Percentiles rank a stretch among this genome's conserved stretches.
Evolutionary conservation across 2,329 filamentous ascomycete genomes (phyloP).

Genomic region (Diatrype stigma): DNA sequence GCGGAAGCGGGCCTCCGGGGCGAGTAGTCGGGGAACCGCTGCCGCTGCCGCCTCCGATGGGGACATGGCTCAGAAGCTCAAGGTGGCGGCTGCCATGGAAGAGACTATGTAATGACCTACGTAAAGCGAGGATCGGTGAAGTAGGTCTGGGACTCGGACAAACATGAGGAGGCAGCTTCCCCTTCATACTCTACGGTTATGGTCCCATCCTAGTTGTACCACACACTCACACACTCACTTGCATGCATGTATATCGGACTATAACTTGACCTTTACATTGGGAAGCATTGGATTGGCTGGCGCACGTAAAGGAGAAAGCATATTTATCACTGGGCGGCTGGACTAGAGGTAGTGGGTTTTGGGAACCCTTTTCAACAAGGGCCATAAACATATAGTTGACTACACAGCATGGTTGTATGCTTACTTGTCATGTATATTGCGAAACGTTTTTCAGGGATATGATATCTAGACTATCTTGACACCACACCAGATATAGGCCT

Average conservation of each 20-base stretch:
- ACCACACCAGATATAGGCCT: too few relatives aligned
- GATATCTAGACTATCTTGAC: too few relatives aligned
- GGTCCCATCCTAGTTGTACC: too few relatives aligned
- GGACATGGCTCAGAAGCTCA: slow-evolving; percentile 1
- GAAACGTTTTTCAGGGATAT: too few relatives aligned
- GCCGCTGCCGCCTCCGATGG: background rate
- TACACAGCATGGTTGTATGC: too few relatives aligned
- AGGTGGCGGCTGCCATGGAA: slow-evolving; percentile 6
- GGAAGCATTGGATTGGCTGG: background rate
- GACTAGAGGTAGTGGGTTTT: too few relatives aligned
- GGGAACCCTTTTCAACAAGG: background rate
- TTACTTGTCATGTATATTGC: too few relatives aligned
- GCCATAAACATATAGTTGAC: too few relatives aligned
- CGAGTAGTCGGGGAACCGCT: slow-evolving; percentile 28
- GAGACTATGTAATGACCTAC: background rate
- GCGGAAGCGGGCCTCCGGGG: slow-evolving; percentile 65
- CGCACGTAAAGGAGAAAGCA: background rate
- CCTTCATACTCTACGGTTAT: too few relatives aligned
- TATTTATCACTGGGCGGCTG: background rate
- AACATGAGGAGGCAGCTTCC: too few relatives aligned
- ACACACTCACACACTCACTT: too few relatives aligned
- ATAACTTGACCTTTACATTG: background rate
- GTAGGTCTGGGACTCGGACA: too few relatives aligned
- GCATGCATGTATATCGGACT: background rate
- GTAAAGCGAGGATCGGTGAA: slow-evolving; percentile 1